Base-by-base conservation (phyloP, 306 rosid genomes). In the Ochetophila trinervis region DNA sequence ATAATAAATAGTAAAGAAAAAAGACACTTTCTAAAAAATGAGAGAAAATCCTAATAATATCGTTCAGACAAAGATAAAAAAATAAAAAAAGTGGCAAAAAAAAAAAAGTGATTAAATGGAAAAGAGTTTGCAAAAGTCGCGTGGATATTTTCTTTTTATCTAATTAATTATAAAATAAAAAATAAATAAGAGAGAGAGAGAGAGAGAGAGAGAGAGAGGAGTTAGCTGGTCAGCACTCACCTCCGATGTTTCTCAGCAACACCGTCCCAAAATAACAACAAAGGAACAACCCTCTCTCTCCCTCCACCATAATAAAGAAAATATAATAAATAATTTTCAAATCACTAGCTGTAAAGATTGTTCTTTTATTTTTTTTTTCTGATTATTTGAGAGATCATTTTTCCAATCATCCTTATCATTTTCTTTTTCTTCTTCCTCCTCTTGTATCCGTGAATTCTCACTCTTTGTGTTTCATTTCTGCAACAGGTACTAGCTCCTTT, bases 211-310 rank as follows among this genome's bases (percentile, higher is more conserved):
- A 36, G 15, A 52, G 40, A 50, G 66, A 65, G 56, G 44, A 8
- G 32, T 20, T 57, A 84, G 86, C 85, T 84, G 89, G 91, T 80
- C 87, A 87, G 87, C 87, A 89, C 91, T 80, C 57, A 78, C 80
- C 78, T 80, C 85, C 88, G 92, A 79, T 84, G 86, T 77, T 92
- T 87, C 98, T 59, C 72, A 79, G 90, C 83, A 82, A 70, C 76
- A 58, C 85, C 87, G 59, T 83, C 80, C 87, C 57, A 88, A 82
- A 85, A 81, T 75, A 80, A 84, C 79, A 75, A 54, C 77, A 75
- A 60, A 52, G 74, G 50, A 77, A 74, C 67, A 78, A 50, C 66
- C 53, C 66, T 65, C 48, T 74, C 80, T 68, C 27, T 50, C 24
- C 49, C 18, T 42, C 9, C 24, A 2, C 32, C 32, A 8, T 35